A percentile compares a stretch with the other conserved stretches of the same genome.
phyloP scores from a whole-genome alignment of 2,329 filamentous ascomycete genomes.

The Colletotrichum tropicicola region DNA sequence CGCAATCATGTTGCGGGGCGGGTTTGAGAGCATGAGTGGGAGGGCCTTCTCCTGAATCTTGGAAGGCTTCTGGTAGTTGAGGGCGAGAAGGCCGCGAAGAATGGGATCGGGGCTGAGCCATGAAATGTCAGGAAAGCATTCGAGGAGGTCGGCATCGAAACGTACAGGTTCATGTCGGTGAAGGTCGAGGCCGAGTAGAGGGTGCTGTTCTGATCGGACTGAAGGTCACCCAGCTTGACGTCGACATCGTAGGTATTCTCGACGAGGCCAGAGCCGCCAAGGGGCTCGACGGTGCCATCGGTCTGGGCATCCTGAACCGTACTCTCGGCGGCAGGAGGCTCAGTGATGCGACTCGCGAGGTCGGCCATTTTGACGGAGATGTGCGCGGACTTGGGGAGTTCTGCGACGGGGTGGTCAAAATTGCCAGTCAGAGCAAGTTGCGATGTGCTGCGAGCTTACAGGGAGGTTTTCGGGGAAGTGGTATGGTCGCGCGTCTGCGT shows the following conservation, averaged over 20 bases:
- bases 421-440: conserved; percentile 22
- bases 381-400: not conserved
- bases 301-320: conserved; percentile 39
- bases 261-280: conserved; percentile 62
- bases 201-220: conserved; percentile 86
- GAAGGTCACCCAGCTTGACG: conserved; percentile 89
- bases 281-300: conserved; percentile 45
- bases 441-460: conserved; percentile 28
- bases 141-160: conserved; percentile 31
- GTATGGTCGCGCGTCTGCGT: conserved; percentile 12
- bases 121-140: not conserved
- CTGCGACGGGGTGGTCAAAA: conserved; percentile 7
- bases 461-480: conserved; percentile 10
- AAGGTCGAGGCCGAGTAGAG: conserved; percentile 87
- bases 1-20: conserved; percentile 93
- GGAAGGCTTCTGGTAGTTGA: conserved; percentile 94
- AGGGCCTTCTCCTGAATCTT: conserved; percentile 98
- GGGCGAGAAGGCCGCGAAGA: conserved; percentile 77
- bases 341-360: conserved; percentile 60
- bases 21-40: conserved; percentile 85
- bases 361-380: conserved; percentile 50
- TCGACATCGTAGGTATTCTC: conserved; percentile 90
- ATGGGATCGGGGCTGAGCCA: conserved; percentile 59
- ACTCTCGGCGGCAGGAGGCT: conserved; percentile 45
- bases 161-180: conserved; percentile 85